These are phyloP conservation scores for Heracleum sosnowskyi DNA, from an alignment of 129 eudicot species.

Conservation along the genomic window DNA sequence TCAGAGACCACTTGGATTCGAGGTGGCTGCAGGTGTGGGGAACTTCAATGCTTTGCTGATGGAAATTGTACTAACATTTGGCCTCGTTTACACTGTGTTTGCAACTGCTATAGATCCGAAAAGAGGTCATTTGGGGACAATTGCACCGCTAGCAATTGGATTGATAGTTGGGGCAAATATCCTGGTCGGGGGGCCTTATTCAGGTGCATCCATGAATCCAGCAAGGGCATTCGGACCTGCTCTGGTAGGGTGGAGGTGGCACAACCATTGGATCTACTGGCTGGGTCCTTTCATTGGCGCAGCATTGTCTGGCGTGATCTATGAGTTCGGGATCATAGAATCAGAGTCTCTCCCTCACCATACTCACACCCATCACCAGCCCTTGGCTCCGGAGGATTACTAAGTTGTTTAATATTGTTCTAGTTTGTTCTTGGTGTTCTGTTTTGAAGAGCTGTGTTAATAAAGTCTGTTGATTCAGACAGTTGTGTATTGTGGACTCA, in stretches of 20 bases:
- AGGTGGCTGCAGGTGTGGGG: constrained; percentile 53
- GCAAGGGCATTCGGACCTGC: constrained; percentile 93
- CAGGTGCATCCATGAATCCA: constrained; percentile 86
- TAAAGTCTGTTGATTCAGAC: constrained; percentile 2
- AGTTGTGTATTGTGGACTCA: neutral
- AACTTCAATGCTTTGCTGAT: constrained; percentile 41
- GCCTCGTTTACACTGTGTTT: constrained; percentile 48
- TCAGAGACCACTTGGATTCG: constrained; percentile 63
- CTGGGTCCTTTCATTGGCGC: constrained; percentile 82
- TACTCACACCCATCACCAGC: constrained; percentile 35
- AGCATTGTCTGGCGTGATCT: constrained; percentile 54
- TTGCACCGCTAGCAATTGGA: constrained; percentile 80
- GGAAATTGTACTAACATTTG: constrained; percentile 59
- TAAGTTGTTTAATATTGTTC: neutral
- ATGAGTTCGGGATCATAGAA: constrained; percentile 67
- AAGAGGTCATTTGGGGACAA: constrained; percentile 66
- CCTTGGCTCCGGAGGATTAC: constrained; percentile 8
- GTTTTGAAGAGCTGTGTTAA: neutral
- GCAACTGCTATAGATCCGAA: constrained; percentile 77
- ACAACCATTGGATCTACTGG: constrained; percentile 89
- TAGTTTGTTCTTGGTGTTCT: neutral
- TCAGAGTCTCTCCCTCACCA: constrained; percentile 31
- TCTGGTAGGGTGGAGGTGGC: constrained; percentile 89
- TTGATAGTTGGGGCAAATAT: constrained; percentile 66
- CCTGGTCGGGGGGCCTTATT: constrained; percentile 84